phyloP scores from a whole-genome alignment of 2,329 filamentous ascomycete species.

The Botrytis elliptica region DNA sequence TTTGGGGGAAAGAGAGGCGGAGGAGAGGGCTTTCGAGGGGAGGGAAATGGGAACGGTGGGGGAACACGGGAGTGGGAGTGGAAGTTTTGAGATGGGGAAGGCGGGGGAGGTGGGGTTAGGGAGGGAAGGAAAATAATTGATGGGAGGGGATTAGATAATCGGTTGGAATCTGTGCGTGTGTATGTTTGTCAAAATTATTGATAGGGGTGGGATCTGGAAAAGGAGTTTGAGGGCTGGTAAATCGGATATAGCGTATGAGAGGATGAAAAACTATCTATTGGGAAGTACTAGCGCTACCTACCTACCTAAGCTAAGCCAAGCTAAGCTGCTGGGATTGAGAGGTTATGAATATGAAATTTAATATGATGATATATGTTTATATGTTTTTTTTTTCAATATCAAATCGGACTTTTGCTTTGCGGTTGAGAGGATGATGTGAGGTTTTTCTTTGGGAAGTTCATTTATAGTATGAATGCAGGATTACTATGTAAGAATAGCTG shows the following conservation, averaged over 20 bases:
- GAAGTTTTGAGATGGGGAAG: constrained; percentile 1
- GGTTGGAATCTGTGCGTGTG: background rate
- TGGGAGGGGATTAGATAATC: background rate
- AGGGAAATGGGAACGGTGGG: background rate
- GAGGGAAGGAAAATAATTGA: background rate
- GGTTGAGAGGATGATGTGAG: background rate
- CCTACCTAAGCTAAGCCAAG: background rate
- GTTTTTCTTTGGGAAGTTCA: background rate
- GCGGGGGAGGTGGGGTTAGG: background rate
- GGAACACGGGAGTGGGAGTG: background rate
- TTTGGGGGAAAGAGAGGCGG: constrained; percentile 23
- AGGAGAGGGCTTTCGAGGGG: constrained; percentile 12
- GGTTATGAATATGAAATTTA: background rate
- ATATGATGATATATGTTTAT: background rate
- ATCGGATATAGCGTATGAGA: background rate
- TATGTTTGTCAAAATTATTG: background rate
- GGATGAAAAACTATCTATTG: background rate
- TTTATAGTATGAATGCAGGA: too few relatives aligned
- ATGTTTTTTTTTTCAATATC: accelerated
- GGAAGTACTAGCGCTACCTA: background rate
- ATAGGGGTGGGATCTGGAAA: background rate
- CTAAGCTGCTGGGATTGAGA: background rate
- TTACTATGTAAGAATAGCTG: background rate
- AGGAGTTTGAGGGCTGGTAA: background rate
- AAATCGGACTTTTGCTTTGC: background rate